A percentile compares a stretch with the other conserved stretches of the same genome.
phyloP scores from a whole-genome alignment of 352 stramenopile genomes.

The Globisporangium spiculum region DNA sequence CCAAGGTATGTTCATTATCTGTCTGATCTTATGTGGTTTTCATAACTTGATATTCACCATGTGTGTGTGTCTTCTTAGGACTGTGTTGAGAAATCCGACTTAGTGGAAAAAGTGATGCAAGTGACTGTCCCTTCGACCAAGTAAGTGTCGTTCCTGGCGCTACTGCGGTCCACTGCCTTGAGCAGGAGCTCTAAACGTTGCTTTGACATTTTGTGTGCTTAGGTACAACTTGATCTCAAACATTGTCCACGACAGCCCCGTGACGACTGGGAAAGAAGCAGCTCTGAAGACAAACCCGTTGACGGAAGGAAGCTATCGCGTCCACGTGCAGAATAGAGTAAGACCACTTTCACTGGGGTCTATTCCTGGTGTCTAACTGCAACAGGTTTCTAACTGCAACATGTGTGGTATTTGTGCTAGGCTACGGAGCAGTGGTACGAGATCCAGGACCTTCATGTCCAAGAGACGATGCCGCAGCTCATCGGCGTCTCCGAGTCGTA shows the following conservation, averaged over 20 bases:
- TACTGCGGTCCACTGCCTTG: background rate
- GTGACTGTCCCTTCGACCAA: constrained; percentile 65
- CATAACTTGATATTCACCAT: background rate
- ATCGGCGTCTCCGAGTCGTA: constrained; percentile 96
- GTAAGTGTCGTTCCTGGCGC: constrained; percentile 22
- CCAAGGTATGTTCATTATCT: constrained; percentile 25
- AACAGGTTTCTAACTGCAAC: background rate
- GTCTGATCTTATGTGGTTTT: background rate
- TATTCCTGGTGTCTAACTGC: background rate
- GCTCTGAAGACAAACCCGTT: constrained; percentile 89
- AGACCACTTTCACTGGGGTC: constrained; percentile 1
- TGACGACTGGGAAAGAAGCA: constrained; percentile 90
- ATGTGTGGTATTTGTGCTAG: constrained; percentile 21
- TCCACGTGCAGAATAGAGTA: constrained; percentile 94
- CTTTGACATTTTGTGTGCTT: background rate
- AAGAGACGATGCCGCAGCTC: constrained; percentile 97
- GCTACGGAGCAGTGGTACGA: constrained; percentile 97
- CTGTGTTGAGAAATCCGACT: constrained; percentile 77
- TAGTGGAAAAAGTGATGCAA: constrained; percentile 64
- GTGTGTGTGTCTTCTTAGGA: constrained; percentile 27
- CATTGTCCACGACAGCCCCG: constrained; percentile 95
- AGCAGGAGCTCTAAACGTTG: background rate
- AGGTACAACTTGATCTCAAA: constrained; percentile 99
- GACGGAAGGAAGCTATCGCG: constrained; percentile 95
- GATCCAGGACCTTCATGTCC: constrained; percentile 97